Evolutionary conservation across 2,329 filamentous ascomycete genomes (phyloP), one percentile per base, ranked within the genome.

Genomic region (Cytospora leucostoma): DNA sequence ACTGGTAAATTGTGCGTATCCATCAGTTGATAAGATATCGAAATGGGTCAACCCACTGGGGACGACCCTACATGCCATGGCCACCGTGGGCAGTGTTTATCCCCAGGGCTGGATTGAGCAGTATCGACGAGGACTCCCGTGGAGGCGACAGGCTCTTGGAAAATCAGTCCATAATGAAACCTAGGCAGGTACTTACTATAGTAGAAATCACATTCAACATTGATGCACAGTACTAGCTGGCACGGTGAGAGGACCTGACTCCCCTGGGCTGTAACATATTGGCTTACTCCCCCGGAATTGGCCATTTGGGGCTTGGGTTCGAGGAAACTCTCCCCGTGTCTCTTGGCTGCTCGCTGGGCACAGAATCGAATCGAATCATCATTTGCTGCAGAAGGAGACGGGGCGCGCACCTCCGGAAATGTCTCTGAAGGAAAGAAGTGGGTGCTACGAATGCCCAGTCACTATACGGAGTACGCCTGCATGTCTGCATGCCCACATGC

Each of bases 261-360:
- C 35, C 2, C 27, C 27, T 27, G 27, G 27, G 27, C 27, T 4
- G 27, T 27, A 27, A 27, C 51, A 33, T 32, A 32, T 27, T 47
- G 51, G 33, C 55, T 47, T 37, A 32, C 40, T 61, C 51, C 59
- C 59, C 59, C 51, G 52, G 59, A 61, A 50, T 61, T 61, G 49
- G 51, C 35, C n/a, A 27, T 27, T 50, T 50, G 37, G 37, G 51
- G 54, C 40, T 40, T 61, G 47, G 59, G 37, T 61, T 44, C 50
- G 47, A 53, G 40, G 49, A 50, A 35, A 38, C 49, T 47, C 38
- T 49, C 50, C 47, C 38, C n/a, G 32, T 34, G 38, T 38, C 33
- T 35, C 32, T 35, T 55, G 59, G 49, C 49, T 55, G 59, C 37
- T 61, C 49, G 59, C 38, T 55, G 55, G 38, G 59, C 37, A 19